Percentiles rank a stretch among this genome's conserved stretches.
Evolutionary conservation across 2,329 filamentous ascomycete genomes (phyloP).

Genomic region (Penicillium digitatum): DNA sequence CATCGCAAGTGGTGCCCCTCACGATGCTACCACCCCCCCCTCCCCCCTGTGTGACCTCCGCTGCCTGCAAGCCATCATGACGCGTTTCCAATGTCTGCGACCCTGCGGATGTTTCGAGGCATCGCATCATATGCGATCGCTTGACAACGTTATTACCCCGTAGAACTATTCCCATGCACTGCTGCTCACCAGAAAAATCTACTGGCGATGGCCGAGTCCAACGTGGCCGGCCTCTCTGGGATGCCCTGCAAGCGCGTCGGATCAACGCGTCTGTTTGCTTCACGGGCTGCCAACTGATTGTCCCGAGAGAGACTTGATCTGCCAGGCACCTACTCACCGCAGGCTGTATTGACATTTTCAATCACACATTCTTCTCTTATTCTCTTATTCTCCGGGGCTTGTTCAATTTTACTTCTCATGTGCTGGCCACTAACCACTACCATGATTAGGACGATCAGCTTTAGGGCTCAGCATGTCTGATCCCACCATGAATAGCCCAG

Average conservation of each 20-base stretch:
- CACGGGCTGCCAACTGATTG: constrained; percentile 14
- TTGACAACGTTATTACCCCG: background rate
- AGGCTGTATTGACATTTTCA: constrained; percentile 5
- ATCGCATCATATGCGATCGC: background rate
- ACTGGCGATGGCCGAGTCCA: background rate
- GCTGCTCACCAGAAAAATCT: background rate
- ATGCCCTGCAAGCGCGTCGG: constrained; percentile 25
- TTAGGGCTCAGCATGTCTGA: constrained; percentile 35
- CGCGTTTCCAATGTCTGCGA: constrained; percentile 25
- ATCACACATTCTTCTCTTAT: background rate
- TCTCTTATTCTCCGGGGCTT: background rate
- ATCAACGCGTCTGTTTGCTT: constrained; percentile 28
- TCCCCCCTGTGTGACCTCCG: constrained; percentile 22
- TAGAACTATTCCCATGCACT: constrained; percentile 1
- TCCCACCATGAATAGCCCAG: constrained; percentile 35
- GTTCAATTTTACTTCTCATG: background rate
- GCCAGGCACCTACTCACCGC: constrained; percentile 2
- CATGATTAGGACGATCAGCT: constrained; percentile 8
- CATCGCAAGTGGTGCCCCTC: constrained; percentile 9
- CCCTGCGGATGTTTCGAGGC: background rate
- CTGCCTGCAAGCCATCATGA: constrained; percentile 27
- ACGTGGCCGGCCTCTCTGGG: background rate
- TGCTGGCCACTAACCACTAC: constrained; percentile 17
- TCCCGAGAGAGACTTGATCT: constrained; percentile 11
- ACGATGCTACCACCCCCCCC: constrained; percentile 10